A percentile compares a stretch with the other conserved stretches of the same genome.
Conservation (phyloP, 2,329 filamentous ascomycete genomes). For the Nannizzia gypsea region DNA sequence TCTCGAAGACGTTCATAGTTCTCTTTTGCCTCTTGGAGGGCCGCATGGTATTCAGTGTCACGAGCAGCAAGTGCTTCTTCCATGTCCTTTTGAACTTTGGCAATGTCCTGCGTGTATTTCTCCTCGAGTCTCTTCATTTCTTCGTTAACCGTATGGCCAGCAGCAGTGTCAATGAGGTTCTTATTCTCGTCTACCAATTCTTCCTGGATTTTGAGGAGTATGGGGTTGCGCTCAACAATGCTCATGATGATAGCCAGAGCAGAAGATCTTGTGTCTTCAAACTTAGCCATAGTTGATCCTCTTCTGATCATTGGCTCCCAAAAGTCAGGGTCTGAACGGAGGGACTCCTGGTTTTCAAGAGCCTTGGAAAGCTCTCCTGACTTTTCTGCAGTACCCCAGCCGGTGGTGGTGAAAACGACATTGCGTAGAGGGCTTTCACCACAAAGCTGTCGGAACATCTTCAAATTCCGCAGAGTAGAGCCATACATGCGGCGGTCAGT, state of each 20-base stretch:
- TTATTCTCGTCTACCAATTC: conserved; percentile 5
- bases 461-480: conserved; percentile 6
- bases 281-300: conserved; percentile 3
- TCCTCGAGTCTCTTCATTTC: conserved; percentile 8
- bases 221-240: conserved; percentile 1
- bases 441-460: conserved; percentile 6
- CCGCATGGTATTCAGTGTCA: conserved; percentile 3
- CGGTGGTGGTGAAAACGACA: conserved; percentile 5
- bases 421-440: conserved; percentile 6
- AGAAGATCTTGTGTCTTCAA: not conserved
- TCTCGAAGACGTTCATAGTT: conserved; percentile 6
- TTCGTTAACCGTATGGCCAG: not conserved
- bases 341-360: not conserved
- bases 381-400: conserved; percentile 7
- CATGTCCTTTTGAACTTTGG: conserved; percentile 7
- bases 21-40: conserved; percentile 5
- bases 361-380: conserved; percentile 6
- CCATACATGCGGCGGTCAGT: conserved; percentile 7
- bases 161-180: conserved; percentile 5
- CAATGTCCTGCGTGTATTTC: conserved; percentile 4
- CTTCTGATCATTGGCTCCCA: conserved; percentile 7
- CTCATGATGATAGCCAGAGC: not conserved
- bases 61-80: conserved; percentile 3
- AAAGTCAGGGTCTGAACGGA: not conserved
- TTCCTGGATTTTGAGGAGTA: conserved; percentile 1